phyloP scores from a whole-genome alignment of 768 basidiomycete genomes.

The Neoboletus magnificus region DNA sequence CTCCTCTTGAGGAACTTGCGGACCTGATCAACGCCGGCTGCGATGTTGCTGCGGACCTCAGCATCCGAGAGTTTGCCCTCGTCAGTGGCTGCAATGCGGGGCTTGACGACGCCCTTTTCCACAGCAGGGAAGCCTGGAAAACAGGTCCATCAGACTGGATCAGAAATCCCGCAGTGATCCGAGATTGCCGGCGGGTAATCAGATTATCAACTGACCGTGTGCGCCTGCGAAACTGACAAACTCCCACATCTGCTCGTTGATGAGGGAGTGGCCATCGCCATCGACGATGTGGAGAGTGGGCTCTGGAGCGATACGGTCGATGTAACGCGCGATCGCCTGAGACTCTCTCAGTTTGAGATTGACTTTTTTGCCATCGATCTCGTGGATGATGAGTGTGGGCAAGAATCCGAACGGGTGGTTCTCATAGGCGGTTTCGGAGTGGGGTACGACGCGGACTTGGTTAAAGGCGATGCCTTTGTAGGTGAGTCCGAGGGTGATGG shows the following conservation, averaged over 20 bases:
- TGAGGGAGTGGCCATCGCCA: constrained; percentile 19
- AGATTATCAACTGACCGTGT: constrained; percentile 17
- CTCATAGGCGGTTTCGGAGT: constrained; percentile 28
- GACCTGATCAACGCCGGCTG: constrained; percentile 16
- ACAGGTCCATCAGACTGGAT: neutral
- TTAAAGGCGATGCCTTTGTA: constrained; percentile 28
- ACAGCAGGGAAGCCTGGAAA: constrained; percentile 27
- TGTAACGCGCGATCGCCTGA: constrained; percentile 27
- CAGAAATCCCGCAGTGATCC: neutral
- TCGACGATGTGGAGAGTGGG: constrained; percentile 20
- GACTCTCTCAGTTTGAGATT: constrained; percentile 29
- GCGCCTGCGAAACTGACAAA: constrained; percentile 26
- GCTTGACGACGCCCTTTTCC: constrained; percentile 32
- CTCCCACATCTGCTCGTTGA: constrained; percentile 34
- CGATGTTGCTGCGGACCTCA: constrained; percentile 20
- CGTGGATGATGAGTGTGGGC: constrained; percentile 30
- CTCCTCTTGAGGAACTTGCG: constrained; percentile 11
- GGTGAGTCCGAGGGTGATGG: constrained; percentile 29
- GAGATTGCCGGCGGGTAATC: neutral
- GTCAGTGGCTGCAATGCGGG: constrained; percentile 28
- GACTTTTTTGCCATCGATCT: constrained; percentile 19
- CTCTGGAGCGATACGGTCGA: constrained; percentile 30
- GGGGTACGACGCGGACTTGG: constrained; percentile 25
- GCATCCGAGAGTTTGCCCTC: constrained; percentile 20
- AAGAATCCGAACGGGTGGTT: constrained; percentile 33